phyloP scores from a whole-genome alignment of 345 rosid genomes.

The Euphorbia pulcherrima region DNA sequence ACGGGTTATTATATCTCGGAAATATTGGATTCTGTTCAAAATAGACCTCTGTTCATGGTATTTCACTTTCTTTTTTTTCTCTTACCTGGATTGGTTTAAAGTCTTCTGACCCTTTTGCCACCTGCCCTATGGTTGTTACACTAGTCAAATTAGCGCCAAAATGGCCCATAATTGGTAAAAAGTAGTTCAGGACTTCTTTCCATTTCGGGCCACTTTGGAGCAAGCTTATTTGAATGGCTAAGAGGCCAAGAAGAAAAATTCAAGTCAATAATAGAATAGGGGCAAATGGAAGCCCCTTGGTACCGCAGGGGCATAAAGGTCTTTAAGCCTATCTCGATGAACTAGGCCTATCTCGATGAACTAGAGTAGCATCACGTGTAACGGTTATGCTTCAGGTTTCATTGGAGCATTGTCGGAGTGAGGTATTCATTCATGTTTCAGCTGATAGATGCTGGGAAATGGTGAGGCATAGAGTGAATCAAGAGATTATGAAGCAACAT shows the following conservation, averaged over 20 bases:
- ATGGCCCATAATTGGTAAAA: no score
- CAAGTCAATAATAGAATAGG: no score
- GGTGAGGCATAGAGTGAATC: conserved; percentile 92
- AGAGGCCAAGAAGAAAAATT: no score
- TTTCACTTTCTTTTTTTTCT: conserved; percentile 1
- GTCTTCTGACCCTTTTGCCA: no score
- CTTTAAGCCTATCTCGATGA: not conserved
- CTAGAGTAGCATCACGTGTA: not conserved
- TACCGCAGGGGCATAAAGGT: no score
- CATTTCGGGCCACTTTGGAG: no score
- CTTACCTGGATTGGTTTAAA: no score
- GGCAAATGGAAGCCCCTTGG: no score
- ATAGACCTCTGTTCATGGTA: conserved; percentile 84
- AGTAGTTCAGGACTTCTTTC: no score
- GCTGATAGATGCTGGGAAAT: conserved; percentile 96
- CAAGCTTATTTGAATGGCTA: no score
- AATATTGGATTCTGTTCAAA: conserved; percentile 71
- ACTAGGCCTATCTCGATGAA: conserved; percentile 6
- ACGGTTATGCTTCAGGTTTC: conserved; percentile 51
- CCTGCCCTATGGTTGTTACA: no score
- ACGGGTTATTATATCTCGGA: conserved; percentile 79
- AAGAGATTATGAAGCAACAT: conserved; percentile 83
- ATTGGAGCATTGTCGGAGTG: conserved; percentile 66
- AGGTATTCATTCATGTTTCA: conserved; percentile 79
- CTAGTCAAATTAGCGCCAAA: no score